These are phyloP conservation scores for Nemania abortiva DNA, from an alignment of 2,329 filamentous ascomycete species.

Conservation along the genomic window DNA sequence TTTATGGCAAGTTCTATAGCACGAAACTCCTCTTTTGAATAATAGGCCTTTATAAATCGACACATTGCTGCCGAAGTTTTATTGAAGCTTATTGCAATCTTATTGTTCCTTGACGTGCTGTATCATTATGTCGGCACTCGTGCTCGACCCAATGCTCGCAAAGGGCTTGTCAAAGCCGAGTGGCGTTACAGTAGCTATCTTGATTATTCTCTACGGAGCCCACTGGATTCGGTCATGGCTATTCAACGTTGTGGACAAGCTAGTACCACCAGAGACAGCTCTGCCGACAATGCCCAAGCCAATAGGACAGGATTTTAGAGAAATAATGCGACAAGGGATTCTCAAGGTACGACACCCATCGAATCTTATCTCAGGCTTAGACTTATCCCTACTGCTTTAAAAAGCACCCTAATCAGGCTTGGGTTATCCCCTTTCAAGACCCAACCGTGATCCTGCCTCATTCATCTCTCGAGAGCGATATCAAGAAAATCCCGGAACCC, in stretches of 20 bases:
- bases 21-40: neutral
- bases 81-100: neutral
- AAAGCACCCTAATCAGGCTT: neutral
- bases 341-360: neutral
- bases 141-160: neutral
- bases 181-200: neutral
- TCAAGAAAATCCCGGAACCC: slow-evolving; percentile 2
- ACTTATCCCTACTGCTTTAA: neutral
- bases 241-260: neutral
- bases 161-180: neutral
- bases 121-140: neutral
- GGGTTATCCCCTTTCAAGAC: slow-evolving; percentile 4
- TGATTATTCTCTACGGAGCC: neutral
- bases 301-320: neutral
- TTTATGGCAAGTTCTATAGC: neutral
- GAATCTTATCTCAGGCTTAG: neutral
- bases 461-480: neutral
- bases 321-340: slow-evolving; percentile 1
- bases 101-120: neutral
- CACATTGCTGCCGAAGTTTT: neutral
- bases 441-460: neutral
- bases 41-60: neutral
- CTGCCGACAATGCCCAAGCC: neutral
- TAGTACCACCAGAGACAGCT: neutral
- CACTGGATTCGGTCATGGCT: neutral